phyloP scores from a whole-genome alignment of 73 alveolate genomes.

The Durusdinium trenchii region DNA sequence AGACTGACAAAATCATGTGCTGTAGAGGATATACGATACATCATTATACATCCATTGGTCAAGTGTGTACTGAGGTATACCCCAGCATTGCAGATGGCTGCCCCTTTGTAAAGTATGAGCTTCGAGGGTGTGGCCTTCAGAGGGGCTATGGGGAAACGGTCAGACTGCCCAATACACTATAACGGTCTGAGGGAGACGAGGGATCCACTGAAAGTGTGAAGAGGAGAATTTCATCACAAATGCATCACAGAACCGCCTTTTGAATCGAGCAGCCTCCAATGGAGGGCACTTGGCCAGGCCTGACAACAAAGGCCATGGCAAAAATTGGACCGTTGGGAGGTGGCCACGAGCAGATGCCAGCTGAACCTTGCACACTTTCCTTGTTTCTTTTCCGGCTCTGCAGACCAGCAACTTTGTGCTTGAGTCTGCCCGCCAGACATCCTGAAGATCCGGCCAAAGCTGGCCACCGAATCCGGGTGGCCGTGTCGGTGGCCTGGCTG shows the following conservation, averaged over 20 bases:
- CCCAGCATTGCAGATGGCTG: constrained; percentile 74
- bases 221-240: background rate
- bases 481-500: constrained; percentile 8
- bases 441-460: constrained; percentile 21
- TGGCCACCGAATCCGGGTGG: constrained; percentile 21
- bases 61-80: too few relatives aligned
- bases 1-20: too few relatives aligned
- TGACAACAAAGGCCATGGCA: constrained; percentile 85
- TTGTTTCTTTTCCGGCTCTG: background rate
- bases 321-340: constrained; percentile 93
- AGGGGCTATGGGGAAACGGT: too few relatives aligned
- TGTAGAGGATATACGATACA: too few relatives aligned
- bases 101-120: constrained; percentile 43
- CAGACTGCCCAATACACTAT: too few relatives aligned
- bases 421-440: constrained; percentile 9
- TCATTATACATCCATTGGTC: too few relatives aligned
- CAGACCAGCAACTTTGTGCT: background rate
- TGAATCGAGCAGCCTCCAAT: too few relatives aligned
- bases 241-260: background rate
- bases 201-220: background rate
- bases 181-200: too few relatives aligned
- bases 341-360: background rate
- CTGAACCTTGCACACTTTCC: background rate
- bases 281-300: too few relatives aligned
- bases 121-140: constrained; percentile 13